Evolutionary conservation across 177 flowering plant genomes (phyloP).

Genomic region (Vitis hybrid): DNA sequence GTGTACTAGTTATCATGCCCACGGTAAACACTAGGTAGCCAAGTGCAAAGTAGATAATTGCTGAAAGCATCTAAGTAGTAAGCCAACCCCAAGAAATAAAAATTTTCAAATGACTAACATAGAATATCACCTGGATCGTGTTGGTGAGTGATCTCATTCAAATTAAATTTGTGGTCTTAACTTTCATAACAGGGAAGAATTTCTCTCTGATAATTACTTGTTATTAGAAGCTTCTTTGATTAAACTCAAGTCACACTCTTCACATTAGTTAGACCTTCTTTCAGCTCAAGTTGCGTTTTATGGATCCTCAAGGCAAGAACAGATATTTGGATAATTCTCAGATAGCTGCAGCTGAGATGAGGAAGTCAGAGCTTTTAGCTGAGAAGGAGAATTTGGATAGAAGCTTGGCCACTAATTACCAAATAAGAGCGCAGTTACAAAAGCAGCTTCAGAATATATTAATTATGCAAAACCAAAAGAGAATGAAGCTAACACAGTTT

Average conservation of each 20-base stretch:
- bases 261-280: constrained; percentile 4
- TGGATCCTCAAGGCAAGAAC: constrained; percentile 32
- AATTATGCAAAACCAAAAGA: constrained; percentile 11
- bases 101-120: neutral
- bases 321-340: constrained; percentile 25
- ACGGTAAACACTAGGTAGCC: rapidly evolving
- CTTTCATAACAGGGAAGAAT: too few relatives aligned
- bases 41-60: too few relatives aligned
- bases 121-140: neutral
- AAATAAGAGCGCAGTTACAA: constrained; percentile 33
- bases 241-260: neutral
- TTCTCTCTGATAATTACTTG: too few relatives aligned
- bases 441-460: constrained; percentile 41
- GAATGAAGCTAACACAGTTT: constrained; percentile 8
- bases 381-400: constrained; percentile 39
- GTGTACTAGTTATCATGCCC: too few relatives aligned
- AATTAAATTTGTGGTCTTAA: neutral
- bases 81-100: neutral
- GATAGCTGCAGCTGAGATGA: constrained; percentile 46
- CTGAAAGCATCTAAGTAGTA: too few relatives aligned
- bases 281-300: constrained; percentile 42
- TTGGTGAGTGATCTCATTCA: neutral
- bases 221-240: too few relatives aligned
- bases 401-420: constrained; percentile 44
- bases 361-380: constrained; percentile 38